These are phyloP conservation scores for Fraxinus sp. DNA, from an alignment of 305 asterid species.

Conservation along the genomic window DNA sequence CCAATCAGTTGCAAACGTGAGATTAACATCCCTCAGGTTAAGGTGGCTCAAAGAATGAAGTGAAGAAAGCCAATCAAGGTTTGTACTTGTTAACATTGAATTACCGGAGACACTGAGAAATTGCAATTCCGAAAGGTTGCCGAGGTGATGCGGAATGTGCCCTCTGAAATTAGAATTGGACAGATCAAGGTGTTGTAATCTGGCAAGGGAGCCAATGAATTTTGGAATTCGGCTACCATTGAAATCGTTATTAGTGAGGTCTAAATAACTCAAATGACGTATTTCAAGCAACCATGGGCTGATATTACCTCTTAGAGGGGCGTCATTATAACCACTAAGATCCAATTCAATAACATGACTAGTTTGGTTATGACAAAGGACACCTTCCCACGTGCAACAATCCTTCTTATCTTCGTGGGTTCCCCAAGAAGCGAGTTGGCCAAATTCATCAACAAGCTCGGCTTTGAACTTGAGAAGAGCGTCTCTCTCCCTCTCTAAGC, in stretches of 20 bases:
- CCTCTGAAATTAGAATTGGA: not conserved
- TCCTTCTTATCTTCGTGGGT: not conserved
- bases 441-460: conserved; percentile 4
- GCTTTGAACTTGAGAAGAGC: conserved; percentile 24
- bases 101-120: not conserved
- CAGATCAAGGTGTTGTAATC: conserved; percentile 17
- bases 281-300: conserved; percentile 21
- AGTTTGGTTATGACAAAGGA: conserved; percentile 15
- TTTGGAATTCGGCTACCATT: not conserved
- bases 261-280: conserved; percentile 8
- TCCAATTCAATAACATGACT: not conserved
- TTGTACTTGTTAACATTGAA: not conserved
- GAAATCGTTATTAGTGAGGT: conserved; percentile 5
- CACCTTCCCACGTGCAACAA: conserved; percentile 25
- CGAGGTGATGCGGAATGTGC: conserved; percentile 3
- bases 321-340: not conserved
- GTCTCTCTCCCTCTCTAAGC: conserved; percentile 17
- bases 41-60: conserved; percentile 8
- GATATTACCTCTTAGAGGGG: conserved; percentile 1
- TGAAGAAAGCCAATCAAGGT: conserved; percentile 22
- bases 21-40: not conserved
- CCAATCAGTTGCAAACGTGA: conserved; percentile 10
- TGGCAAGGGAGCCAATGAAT: conserved; percentile 18
- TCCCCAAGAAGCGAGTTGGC: conserved; percentile 20
- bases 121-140: conserved; percentile 19